These are phyloP conservation scores for Yarrowia sp. DNA, from an alignment of 805 yeast species.

Conservation along the genomic window DNA sequence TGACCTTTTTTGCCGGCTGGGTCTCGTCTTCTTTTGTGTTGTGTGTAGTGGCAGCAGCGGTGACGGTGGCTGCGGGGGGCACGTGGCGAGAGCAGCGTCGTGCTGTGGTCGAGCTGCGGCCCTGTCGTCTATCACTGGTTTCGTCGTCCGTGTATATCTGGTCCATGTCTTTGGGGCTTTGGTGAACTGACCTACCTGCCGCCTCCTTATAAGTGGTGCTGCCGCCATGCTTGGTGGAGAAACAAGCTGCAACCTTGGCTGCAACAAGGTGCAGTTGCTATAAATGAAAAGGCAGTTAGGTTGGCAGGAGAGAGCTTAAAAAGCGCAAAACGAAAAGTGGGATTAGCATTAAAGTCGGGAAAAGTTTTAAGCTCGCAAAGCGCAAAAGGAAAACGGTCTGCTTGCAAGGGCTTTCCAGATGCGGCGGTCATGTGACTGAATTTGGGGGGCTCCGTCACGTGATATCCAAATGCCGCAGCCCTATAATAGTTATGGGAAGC, in stretches of 20 bases:
- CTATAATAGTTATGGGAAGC: too few species aligned
- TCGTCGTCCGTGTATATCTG: conserved; percentile 22
- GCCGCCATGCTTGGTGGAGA: conserved; percentile 23
- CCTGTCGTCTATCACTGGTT: conserved; percentile 22
- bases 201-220: conserved; percentile 18
- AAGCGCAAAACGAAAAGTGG: not conserved
- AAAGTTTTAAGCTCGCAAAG: conserved; percentile 9
- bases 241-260: conserved; percentile 19
- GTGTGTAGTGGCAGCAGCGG: conserved; percentile 1
- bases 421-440: too few species aligned
- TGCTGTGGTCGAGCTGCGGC: not conserved
- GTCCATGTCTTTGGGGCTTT: not conserved
- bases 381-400: conserved; percentile 12
- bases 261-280: conserved; percentile 25
- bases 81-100: conserved; percentile 18
- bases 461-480: too few species aligned
- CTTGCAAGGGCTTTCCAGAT: not conserved
- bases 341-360: conserved; percentile 1
- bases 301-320: conserved; percentile 7
- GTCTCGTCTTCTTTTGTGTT: conserved; percentile 4
- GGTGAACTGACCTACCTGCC: not conserved
- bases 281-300: conserved; percentile 14
- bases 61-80: not conserved
- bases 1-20: conserved; percentile 6
- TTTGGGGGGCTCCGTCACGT: too few species aligned